Base-by-base conservation (phyloP, 2,329 filamentous ascomycete genomes). In the Beauveria sp. region DNA sequence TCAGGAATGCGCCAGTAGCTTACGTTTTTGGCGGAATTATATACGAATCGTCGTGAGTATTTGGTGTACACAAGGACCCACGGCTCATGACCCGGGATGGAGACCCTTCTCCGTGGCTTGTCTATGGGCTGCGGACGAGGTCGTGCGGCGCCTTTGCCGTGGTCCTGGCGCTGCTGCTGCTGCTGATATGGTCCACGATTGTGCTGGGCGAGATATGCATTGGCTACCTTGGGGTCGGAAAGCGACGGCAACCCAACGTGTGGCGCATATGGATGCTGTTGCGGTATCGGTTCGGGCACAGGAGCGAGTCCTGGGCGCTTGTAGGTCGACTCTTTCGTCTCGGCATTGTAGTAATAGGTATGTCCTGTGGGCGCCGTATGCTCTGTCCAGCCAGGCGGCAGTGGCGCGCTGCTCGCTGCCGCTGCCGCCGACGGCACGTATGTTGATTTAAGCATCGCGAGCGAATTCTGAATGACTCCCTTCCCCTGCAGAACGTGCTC, bases 1-100 rank as follows among this genome's bases (percentile, higher is more conserved):
- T 91, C 85, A 0, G 94, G 94, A 68, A 97, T 94, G 69, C 91
- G 91, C 94, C 96, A 99, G 73, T 92, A 92, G 73, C 92, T 97
- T 66, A 92, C 83, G 43, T 93, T 90, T 66, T 93, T 96, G 59
- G 83, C 82, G 0, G 87, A 84, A 67, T 99, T 96, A 77, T 96
- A 90, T 2, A 92, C 92, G 70, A 99, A 99, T 57, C 92, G 84
- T 61, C 94, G 82, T 24, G 91, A 90, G 64, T 93, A 86, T 71
- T 91, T 97, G 1, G 94, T 99, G 71, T 89, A 90, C n/a, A 99
- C 91, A 3, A 99, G 78, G 0, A 96, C 76, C 94, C 94, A 99
- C 18, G 92, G 90, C 67, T 89, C 87, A 67, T 86, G 90, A 2
- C 88, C 88, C 0, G 92, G 92, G 51, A 99, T 94, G 6, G 81